Conservation (phyloP, 495 filamentous ascomycete genomes). For the Penicillium cosmopolitanum region DNA sequence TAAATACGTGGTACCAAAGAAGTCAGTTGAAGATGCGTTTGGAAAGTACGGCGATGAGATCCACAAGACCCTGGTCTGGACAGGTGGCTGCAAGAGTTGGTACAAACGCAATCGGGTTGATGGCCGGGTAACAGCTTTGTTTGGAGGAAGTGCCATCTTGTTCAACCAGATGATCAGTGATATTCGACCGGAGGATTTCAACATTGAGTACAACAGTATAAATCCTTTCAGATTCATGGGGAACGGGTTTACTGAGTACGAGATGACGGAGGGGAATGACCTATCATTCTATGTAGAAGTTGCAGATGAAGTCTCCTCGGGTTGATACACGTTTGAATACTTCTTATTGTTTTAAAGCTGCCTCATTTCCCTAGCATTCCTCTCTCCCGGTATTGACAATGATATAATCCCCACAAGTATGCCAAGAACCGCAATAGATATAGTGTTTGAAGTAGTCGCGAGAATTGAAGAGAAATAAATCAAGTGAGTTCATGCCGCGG, state of each 20-base stretch:
- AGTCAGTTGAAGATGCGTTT: slow-evolving; percentile 44
- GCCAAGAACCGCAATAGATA: too few species aligned
- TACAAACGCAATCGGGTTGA: slow-evolving; percentile 47
- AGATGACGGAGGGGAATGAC: slow-evolving; percentile 30
- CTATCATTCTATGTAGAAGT: slow-evolving; percentile 33
- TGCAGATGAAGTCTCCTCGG: not conserved
- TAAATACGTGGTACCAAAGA: slow-evolving; percentile 43
- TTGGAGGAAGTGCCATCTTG: slow-evolving; percentile 48
- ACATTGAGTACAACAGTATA: slow-evolving; percentile 44
- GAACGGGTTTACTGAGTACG: slow-evolving; percentile 44
- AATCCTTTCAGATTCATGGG: slow-evolving; percentile 57
- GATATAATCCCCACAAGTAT: too few species aligned
- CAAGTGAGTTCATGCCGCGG: not conserved
- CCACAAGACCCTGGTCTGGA: slow-evolving; percentile 51
- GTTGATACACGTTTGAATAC: not conserved
- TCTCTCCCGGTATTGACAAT: too few species aligned
- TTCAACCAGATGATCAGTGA: slow-evolving; percentile 54
- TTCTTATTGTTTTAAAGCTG: too few species aligned
- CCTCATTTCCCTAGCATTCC: too few species aligned
- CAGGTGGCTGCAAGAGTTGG: slow-evolving; percentile 50
- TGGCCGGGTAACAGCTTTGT: slow-evolving; percentile 48
- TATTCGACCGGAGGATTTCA: slow-evolving; percentile 53
- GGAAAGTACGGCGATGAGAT: slow-evolving; percentile 44
- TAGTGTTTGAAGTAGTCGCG: too few species aligned
- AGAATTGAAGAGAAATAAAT: too few species aligned